Base-by-base conservation (phyloP, 2,329 filamentous ascomycete genomes). In the Pezicula rhizophila region DNA sequence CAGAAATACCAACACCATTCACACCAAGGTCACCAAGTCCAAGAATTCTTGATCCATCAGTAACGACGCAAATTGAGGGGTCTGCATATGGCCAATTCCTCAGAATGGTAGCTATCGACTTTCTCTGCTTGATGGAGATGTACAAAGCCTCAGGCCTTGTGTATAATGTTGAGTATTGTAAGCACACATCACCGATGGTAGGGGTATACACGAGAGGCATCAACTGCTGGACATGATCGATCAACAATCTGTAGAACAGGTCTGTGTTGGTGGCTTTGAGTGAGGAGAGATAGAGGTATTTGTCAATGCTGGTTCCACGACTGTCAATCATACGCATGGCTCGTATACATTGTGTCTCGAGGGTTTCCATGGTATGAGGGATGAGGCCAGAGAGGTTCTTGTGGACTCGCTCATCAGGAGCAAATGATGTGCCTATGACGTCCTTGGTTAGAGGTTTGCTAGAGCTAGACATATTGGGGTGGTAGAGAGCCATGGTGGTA, bases 1-100 rank as follows among this genome's bases (percentile, higher is more conserved):
- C 92, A 53, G 93, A 90, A 69, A 99, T 99, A 58, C 93, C 93
- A 75, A 97, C 95, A 64, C 93, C 93, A 69, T 96, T 96, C 58
- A 99, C 85, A 59, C 93, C 93, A 49, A 97, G 80, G 70, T 99
- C 93, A 60, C 93, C 93, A 34, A 99, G 82, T 64, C 93, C 92
- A 50, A 91, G 83, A 68, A 84, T 96, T 57, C 93, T 86, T 43
- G 91, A 96, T 53, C 93, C 93, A 67, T 99, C 93, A 14, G 93
- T 97, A 60, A 99, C 85, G 66, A 96, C 91, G 64, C 90, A 95
- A 65, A 99, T 99, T 69, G 96, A 89, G 28, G 95, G 92, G 57
- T 89, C 82, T 56, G 78, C 71, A 68, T 93, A 85, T 25, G 89
- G 90, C 93, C 93, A 99, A 70, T 97, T 97, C 64, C 83, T 77